Base-by-base conservation (phyloP, 352 stramenopile genomes). In the Aphanomyces euteiches region DNA sequence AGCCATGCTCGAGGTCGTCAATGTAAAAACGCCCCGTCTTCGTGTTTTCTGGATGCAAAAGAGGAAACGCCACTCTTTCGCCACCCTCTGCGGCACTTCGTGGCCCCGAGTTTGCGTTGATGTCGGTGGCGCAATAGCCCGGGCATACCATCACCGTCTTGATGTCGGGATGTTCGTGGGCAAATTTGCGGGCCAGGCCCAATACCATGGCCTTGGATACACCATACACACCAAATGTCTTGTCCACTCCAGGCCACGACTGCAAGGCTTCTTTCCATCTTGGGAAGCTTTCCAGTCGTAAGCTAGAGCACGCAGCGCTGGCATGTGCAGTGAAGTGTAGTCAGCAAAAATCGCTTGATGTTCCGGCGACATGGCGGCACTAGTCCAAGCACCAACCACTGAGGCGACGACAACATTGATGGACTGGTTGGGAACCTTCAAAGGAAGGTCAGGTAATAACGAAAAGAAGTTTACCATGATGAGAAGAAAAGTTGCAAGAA, bases 121-220 rank as follows among this genome's bases (percentile, higher is more conserved):
- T 37, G 36, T 63, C 56, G 19, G 56, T 63, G 5, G 56, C 34
- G 56, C 56, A 63, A 40, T 63, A 41, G 28, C 56, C 56, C 3
- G 56, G 56, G 56, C 56, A 63, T 8, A 63, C 56, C 7, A 63
- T 34, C 34, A 45, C 56, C 8, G 56, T 63, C 12, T 63, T 21
- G 36, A 63, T 17, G 40, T 37, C 45, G 3, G 5, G 36, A 19
- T 63, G 34, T 7, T 38, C 56, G 56, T 7, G 7, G 4, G 56
- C 56, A 34, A 34, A 63, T 38, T 13, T 40, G 4, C 56, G 56
- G 15, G 38, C 45, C 4, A 41, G 34, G 19, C 34, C 56, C 5
- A 63, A 19, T 5, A 10, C 38, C 6, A 63, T 34, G 7, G 56
- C 28, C 7, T 63, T 63, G 3, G 56, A 43, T 5, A 61, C 45